Conservation (phyloP, 208 protist genomes). For the Polymyxa betae region DNA sequence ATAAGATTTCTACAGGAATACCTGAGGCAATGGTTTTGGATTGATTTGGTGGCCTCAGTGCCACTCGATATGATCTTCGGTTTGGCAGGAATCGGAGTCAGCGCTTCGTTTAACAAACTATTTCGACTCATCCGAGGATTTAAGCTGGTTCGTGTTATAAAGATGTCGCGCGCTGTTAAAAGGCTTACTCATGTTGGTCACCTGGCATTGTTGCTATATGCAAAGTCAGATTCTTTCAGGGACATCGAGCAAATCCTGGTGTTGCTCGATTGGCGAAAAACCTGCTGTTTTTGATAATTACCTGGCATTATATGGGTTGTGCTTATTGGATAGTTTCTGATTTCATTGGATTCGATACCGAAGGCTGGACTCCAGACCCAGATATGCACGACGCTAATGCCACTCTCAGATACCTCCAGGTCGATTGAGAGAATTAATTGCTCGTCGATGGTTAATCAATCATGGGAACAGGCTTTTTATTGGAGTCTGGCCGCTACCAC, state of each 20-base stretch:
- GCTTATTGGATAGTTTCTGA: conserved; percentile 10
- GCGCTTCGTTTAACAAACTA: conserved; percentile 39
- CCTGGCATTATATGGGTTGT: conserved; percentile 39
- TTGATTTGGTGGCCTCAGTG: conserved; percentile 20
- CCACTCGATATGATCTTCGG: conserved; percentile 14
- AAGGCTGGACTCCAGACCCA: neutral
- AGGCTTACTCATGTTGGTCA: neutral
- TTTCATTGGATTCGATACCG: neutral
- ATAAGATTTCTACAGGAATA: too few species aligned
- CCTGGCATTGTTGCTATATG: neutral
- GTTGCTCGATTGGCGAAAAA: neutral
- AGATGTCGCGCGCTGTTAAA: conserved; percentile 6
- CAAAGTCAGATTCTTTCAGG: neutral
- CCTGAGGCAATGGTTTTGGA: conserved; percentile 47
- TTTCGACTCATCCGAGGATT: conserved; percentile 16
- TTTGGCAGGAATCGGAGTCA: neutral
- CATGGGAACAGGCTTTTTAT: neutral
- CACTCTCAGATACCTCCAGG: too few species aligned
- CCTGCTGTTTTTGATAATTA: neutral
- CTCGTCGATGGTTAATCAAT: too few species aligned
- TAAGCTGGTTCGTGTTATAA: conserved; percentile 31
- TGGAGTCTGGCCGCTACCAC: neutral
- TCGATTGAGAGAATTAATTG: too few species aligned
- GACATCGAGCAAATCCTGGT: neutral
- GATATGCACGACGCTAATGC: too few species aligned